Percentiles rank a stretch among this genome's conserved stretches.
Conservation (phyloP, 2,329 filamentous ascomycete species). For the Phialocephala sp. region DNA sequence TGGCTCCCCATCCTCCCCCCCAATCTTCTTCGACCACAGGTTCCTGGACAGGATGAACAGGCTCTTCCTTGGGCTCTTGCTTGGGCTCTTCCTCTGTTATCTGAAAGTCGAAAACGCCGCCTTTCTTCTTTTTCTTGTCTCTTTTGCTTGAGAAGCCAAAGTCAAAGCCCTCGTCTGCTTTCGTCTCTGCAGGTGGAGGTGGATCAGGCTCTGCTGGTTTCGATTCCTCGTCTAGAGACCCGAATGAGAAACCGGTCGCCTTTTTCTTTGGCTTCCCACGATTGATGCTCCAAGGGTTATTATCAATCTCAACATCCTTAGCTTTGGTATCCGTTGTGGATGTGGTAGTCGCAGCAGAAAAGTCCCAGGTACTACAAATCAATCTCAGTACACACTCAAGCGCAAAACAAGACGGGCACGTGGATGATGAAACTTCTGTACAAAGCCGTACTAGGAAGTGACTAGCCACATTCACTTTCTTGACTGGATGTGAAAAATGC, state of each 20-base stretch:
- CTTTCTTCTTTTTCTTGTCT: constrained; percentile 55
- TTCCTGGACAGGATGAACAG: constrained; percentile 33
- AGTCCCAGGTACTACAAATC: constrained; percentile 35
- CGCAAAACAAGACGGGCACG: background rate
- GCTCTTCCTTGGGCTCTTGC: constrained; percentile 37
- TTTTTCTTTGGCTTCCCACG: constrained; percentile 59
- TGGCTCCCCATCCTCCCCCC: constrained; percentile 55
- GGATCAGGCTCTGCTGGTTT: constrained; percentile 37
- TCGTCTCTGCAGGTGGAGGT: constrained; percentile 37
- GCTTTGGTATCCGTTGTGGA: constrained; percentile 49
- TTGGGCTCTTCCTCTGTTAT: constrained; percentile 35
- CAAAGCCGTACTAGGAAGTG: constrained; percentile 1
- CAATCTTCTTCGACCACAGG: constrained; percentile 50
- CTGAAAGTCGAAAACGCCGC: constrained; percentile 32
- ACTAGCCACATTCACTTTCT: constrained; percentile 7
- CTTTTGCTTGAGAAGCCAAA: constrained; percentile 50
- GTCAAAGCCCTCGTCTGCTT: constrained; percentile 47
- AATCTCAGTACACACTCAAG: constrained; percentile 3
- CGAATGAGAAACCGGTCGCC: constrained; percentile 54
- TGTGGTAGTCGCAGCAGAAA: constrained; percentile 39
- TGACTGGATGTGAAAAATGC: constrained; percentile 5
- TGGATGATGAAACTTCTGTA: background rate
- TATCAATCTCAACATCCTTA: constrained; percentile 50
- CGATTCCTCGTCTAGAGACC: constrained; percentile 49
- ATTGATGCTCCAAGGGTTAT: constrained; percentile 57